Evolutionary conservation across 2,329 filamentous ascomycete genomes (phyloP).

Genomic region (Periconia digitata): DNA sequence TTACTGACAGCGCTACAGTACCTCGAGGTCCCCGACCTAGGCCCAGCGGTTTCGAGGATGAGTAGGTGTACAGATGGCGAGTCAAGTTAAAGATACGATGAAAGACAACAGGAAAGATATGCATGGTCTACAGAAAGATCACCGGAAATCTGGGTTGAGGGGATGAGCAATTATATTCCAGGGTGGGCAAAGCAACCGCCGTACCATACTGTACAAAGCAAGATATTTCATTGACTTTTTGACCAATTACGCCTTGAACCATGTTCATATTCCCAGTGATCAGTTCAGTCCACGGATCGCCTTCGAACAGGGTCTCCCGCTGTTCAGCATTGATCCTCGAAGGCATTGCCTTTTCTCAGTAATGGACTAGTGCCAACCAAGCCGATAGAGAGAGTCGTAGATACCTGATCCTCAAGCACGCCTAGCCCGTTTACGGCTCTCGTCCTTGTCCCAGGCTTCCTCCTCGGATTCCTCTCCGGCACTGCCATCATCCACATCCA

Average conservation of each 20-base stretch:
- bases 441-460: conserved; percentile 11
- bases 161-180: conserved; percentile 2
- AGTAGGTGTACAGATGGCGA: too few species aligned
- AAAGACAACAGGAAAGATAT: background rate
- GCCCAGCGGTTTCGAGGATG: conserved; percentile 51
- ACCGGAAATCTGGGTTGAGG: background rate
- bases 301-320: too few species aligned
- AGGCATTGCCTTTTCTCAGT: background rate
- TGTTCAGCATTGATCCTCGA: too few species aligned
- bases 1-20: conserved; percentile 38
- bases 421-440: conserved; percentile 5
- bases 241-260: background rate
- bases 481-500: conserved; percentile 8
- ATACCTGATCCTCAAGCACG: background rate
- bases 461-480: conserved; percentile 11
- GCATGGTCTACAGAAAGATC: background rate
- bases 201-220: conserved; percentile 27
- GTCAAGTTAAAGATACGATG: too few species aligned
- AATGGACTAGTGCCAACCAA: background rate
- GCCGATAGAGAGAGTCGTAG: background rate
- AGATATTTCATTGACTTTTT: conserved; percentile 18
- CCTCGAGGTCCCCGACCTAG: conserved; percentile 50
- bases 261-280: background rate
- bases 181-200: background rate
- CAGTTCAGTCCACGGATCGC: too few species aligned